phyloP scores from a whole-genome alignment of 192 early-diverging fungal genomes.

The Gigaspora rosea region DNA sequence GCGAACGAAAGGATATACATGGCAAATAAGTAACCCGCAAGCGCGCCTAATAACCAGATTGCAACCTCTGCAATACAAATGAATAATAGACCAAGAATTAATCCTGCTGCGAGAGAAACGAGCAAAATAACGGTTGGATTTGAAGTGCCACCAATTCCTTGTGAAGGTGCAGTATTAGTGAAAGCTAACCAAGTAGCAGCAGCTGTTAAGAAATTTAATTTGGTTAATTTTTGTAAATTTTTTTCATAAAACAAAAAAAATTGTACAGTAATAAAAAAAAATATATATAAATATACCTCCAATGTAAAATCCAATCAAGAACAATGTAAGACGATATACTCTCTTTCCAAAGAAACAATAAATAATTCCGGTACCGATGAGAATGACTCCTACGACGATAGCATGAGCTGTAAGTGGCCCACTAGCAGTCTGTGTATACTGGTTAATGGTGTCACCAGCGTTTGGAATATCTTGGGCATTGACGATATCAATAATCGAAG shows the following conservation, averaged over 20 bases:
- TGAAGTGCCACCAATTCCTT: slow-evolving; percentile 43
- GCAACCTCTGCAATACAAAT: slow-evolving; percentile 72
- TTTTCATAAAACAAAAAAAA: no score
- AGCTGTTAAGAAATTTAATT: slow-evolving; percentile 32
- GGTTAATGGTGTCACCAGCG: no score
- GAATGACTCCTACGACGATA: slow-evolving; percentile 56
- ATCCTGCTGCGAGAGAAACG: slow-evolving; percentile 61
- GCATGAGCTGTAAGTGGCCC: slow-evolving; percentile 25
- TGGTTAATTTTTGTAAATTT: background rate
- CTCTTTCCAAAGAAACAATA: slow-evolving; percentile 71
- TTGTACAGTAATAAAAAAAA: no score
- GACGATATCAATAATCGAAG: no score
- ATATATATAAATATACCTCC: slow-evolving; percentile 54
- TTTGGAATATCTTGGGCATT: no score
- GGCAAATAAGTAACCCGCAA: slow-evolving; percentile 76
- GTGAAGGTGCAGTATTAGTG: slow-evolving; percentile 46
- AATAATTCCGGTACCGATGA: slow-evolving; percentile 66
- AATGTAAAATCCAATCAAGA: slow-evolving; percentile 77
- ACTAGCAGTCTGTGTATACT: background rate
- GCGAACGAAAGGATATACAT: slow-evolving; percentile 71
- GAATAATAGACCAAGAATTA: slow-evolving; percentile 65
- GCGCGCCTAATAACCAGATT: slow-evolving; percentile 73
- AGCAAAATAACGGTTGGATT: slow-evolving; percentile 57
- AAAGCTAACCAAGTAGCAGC: slow-evolving; percentile 52
- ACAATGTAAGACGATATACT: slow-evolving; percentile 68